Conservation (phyloP, 2,329 filamentous ascomycete genomes). For the Curvularia spicifera region DNA sequence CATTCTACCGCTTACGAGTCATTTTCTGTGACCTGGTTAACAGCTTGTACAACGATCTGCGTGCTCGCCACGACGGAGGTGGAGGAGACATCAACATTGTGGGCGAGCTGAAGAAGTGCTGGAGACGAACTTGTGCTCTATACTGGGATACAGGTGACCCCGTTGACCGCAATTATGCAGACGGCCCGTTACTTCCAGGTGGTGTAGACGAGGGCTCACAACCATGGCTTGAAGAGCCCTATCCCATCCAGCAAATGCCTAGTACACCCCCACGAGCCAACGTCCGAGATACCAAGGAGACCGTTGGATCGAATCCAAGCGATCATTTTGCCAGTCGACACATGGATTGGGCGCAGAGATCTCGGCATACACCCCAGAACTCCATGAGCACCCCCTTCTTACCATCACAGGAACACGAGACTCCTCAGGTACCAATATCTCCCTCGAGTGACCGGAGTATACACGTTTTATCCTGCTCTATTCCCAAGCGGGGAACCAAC, state of each 20-base stretch:
- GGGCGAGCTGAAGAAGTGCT: slow-evolving; percentile 94
- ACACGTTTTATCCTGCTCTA: slow-evolving; percentile 65
- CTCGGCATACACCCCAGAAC: slow-evolving; percentile 48
- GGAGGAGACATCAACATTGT: slow-evolving; percentile 82
- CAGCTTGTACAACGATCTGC: slow-evolving; percentile 60
- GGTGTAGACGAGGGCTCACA: slow-evolving; percentile 62
- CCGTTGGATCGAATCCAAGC: slow-evolving; percentile 46
- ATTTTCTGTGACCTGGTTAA: slow-evolving; percentile 86
- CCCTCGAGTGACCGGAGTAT: slow-evolving; percentile 60
- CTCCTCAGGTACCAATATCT: slow-evolving; percentile 49
- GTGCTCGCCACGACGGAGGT: slow-evolving; percentile 58
- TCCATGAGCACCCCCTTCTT: slow-evolving; percentile 46
- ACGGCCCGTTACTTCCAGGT: slow-evolving; percentile 75
- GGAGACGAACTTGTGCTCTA: slow-evolving; percentile 85
- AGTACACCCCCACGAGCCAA: slow-evolving; percentile 35
- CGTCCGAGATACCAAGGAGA: slow-evolving; percentile 42
- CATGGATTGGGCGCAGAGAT: slow-evolving; percentile 48
- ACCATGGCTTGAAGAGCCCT: slow-evolving; percentile 31
- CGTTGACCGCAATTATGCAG: slow-evolving; percentile 63
- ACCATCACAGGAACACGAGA: slow-evolving; percentile 42
- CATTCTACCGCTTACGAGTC: slow-evolving; percentile 73
- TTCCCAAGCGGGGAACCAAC: slow-evolving; percentile 56
- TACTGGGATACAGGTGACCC: slow-evolving; percentile 84
- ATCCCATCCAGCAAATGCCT: slow-evolving; percentile 21
- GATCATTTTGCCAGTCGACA: slow-evolving; percentile 48